Conservation (phyloP, 495 filamentous ascomycete species). For the Podospora pseudopauciseta region DNA sequence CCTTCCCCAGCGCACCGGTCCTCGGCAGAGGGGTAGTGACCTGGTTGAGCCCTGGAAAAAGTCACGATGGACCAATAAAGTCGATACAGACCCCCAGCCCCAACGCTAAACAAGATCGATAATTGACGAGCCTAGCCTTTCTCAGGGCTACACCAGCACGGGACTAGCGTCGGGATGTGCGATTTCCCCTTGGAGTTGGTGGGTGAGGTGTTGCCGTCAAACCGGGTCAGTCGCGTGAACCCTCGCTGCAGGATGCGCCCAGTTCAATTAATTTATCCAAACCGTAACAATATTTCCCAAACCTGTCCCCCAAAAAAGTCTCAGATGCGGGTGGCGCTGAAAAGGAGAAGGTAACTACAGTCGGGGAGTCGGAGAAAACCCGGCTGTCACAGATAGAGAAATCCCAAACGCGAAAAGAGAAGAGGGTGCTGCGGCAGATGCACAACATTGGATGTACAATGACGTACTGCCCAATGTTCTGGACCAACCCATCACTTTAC, state of each 20-base stretch:
- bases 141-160: background rate
- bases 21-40: conserved; percentile 2
- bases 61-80: background rate
- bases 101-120: background rate
- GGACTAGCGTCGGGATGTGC: conserved; percentile 2
- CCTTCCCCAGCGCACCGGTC: background rate
- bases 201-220: background rate
- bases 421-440: conserved; percentile 1
- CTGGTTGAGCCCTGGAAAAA: background rate
- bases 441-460: conserved; percentile 11
- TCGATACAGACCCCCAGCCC: background rate
- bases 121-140: background rate
- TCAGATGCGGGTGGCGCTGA: background rate
- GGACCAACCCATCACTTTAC: background rate
- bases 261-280: background rate
- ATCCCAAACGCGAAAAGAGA: background rate
- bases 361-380: background rate
- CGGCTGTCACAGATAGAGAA: background rate
- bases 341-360: background rate
- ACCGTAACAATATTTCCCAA: background rate
- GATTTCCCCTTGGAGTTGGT: background rate
- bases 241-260: background rate
- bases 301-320: background rate
- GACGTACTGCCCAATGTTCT: conserved; percentile 3
- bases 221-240: background rate